These are phyloP conservation scores for Bjerkandera adusta DNA, from an alignment of 1,284 basidiomycete species.

Conservation along the genomic window DNA sequence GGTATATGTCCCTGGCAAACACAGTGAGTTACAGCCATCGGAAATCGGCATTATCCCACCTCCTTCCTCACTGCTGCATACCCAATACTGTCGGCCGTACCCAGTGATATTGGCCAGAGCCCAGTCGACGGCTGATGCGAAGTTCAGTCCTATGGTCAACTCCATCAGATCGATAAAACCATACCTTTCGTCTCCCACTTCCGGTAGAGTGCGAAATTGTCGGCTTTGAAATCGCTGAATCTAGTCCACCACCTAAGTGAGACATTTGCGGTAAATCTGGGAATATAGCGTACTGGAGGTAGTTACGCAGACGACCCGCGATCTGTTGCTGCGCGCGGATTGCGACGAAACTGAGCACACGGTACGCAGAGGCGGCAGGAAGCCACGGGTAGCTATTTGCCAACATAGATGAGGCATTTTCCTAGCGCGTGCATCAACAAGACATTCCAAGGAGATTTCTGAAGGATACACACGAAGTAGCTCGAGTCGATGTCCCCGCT, in stretches of 20 bases:
- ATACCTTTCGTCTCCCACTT: slow-evolving; percentile 1
- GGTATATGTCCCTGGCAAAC: not conserved
- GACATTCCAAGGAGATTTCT: no score
- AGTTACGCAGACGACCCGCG: not conserved
- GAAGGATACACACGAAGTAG: no score
- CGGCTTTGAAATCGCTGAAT: not conserved
- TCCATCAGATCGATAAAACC: not conserved
- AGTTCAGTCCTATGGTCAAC: not conserved
- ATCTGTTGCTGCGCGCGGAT: not conserved
- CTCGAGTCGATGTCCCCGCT: not conserved
- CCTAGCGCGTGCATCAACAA: not conserved
- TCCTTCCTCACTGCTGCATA: not conserved
- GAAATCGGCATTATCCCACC: not conserved
- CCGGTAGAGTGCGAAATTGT: not conserved
- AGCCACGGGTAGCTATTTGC: slow-evolving; percentile 1
- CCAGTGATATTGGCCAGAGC: slow-evolving; percentile 1
- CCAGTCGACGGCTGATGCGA: not conserved
- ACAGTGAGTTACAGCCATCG: not conserved
- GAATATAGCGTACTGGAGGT: not conserved
- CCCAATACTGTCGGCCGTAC: not conserved
- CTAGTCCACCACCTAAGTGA: not conserved
- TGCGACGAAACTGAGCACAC: not conserved
- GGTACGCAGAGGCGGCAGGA: not conserved
- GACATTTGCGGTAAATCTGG: no score
- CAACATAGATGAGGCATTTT: not conserved